Base-by-base conservation (phyloP, 2,329 filamentous ascomycete genomes). In the Mariannaea sp. region DNA sequence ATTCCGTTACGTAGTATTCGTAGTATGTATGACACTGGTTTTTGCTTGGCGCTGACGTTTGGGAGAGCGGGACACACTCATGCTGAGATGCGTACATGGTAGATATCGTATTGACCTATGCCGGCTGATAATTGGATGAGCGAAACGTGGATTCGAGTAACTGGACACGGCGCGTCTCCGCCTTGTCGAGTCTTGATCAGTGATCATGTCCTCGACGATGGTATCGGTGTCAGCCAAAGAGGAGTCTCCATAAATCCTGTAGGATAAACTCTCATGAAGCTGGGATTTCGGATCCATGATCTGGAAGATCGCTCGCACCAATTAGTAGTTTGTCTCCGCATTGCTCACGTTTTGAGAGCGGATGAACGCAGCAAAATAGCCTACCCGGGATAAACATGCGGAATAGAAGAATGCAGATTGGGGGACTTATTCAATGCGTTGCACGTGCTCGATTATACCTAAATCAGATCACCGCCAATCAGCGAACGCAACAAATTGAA, bases 211-310 rank as follows among this genome's bases (percentile, higher is more conserved):
- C 30, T 22, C 17, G 33, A 46, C 26, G 38, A 53, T 55, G 41
- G 22, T 40, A 51, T 38, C 36, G 16, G 53, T 42, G 26, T 27
- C 42, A 36, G 42, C 24, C 43, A 44, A 19, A 43, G 52, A 43
- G 52, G 53, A 33, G 53, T 42, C 53, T 44, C 53, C 42, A 38
- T 56, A 46, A 33, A 48, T 33, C 22, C 22, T 24, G n/a, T n/a
- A n/a, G n/a, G n/a, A n/a, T n/a, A n/a, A n/a, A 24, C 22, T 24
- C 36, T 24, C 24, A 53, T 32, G 38, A 44, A 42, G 14, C 50
- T 14, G 30, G 42, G 42, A 38, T 36, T 36, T 35, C 44, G 27
- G 36, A 17, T 41, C 26, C 30, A 36, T 29, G 41, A 45, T 35
- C 43, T 47, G 26, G 35, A 43, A 42, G 33, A 46, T 33, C 19